phyloP scores from a whole-genome alignment of 306 rosid species.

The Begonia masoniana region DNA sequence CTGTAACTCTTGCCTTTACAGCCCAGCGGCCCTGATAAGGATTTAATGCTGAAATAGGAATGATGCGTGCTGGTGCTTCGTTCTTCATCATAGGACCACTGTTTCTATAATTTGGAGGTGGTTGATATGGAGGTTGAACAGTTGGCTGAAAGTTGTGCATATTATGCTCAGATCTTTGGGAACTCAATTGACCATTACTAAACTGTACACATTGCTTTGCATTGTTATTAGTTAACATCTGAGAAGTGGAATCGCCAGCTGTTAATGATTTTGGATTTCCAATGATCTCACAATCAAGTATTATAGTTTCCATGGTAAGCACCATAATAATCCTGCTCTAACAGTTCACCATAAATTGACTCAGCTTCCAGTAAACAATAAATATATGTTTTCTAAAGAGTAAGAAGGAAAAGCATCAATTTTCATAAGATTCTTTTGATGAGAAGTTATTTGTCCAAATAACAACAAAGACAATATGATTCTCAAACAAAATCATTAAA shows the following conservation, averaged over 20 bases:
- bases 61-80: conserved; percentile 76
- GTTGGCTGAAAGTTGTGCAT: conserved; percentile 54
- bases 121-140: conserved; percentile 75
- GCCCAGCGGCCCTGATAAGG: too few species aligned
- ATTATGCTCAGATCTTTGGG: conserved; percentile 19
- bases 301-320: conserved; percentile 77
- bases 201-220: conserved; percentile 12
- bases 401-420: too few species aligned
- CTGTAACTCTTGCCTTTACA: too few species aligned
- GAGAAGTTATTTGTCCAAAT: too few species aligned
- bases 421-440: too few species aligned
- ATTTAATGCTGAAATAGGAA: conserved; percentile 46
- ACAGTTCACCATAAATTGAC: conserved; percentile 3
- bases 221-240: conserved; percentile 5
- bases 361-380: too few species aligned
- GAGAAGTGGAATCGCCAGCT: conserved; percentile 34
- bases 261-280: conserved; percentile 50
- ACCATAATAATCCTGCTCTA: conserved; percentile 62
- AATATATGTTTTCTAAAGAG: too few species aligned
- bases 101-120: conserved; percentile 35
- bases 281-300: conserved; percentile 54
- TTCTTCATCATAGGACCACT: conserved; percentile 64
- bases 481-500: too few species aligned
- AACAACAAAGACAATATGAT: too few species aligned
- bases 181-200: conserved; percentile 18